A percentile compares a stretch with the other conserved stretches of the same genome.
phyloP scores from a whole-genome alignment of 805 yeast species.

The Cyberlindnera samutprakarnensis region DNA sequence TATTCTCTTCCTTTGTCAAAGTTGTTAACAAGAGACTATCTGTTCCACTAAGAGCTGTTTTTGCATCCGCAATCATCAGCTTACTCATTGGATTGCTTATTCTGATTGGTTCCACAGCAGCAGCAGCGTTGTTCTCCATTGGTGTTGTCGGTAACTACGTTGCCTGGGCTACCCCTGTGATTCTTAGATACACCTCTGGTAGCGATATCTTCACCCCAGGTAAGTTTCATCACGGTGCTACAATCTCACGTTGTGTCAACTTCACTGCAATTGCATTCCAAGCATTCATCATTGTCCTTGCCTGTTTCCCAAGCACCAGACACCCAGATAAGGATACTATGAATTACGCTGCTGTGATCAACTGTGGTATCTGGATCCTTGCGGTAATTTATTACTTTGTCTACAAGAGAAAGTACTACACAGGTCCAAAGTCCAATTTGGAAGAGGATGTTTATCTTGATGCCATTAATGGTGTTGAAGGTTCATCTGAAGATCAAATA shows the following conservation, averaged over 20 bases:
- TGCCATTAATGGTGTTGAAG: constrained; percentile 2
- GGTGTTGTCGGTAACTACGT: constrained; percentile 36
- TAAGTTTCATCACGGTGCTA: constrained; percentile 52
- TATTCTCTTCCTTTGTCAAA: constrained; percentile 48
- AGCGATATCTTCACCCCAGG: constrained; percentile 55
- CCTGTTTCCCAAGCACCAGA: constrained; percentile 50
- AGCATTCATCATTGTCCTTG: constrained; percentile 43
- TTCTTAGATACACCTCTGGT: constrained; percentile 37
- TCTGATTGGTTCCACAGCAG: constrained; percentile 34
- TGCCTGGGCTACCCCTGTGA: constrained; percentile 34
- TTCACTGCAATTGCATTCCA: constrained; percentile 43
- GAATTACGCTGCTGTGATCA: constrained; percentile 70
- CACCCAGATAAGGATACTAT: constrained; percentile 35
- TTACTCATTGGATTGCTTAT: constrained; percentile 33
- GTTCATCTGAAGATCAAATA: background rate
- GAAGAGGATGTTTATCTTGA: constrained; percentile 29
- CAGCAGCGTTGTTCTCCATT: constrained; percentile 37
- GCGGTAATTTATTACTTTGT: constrained; percentile 43
- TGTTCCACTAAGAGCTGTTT: constrained; percentile 63
- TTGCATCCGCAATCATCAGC: constrained; percentile 31
- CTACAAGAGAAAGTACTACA: constrained; percentile 46
- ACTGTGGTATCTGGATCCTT: constrained; percentile 55
- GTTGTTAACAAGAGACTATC: constrained; percentile 46
- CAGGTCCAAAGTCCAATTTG: constrained; percentile 43
- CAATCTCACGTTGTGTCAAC: constrained; percentile 37